phyloP scores from a whole-genome alignment of 441 rosid species.

The Erodium moschatum region DNA sequence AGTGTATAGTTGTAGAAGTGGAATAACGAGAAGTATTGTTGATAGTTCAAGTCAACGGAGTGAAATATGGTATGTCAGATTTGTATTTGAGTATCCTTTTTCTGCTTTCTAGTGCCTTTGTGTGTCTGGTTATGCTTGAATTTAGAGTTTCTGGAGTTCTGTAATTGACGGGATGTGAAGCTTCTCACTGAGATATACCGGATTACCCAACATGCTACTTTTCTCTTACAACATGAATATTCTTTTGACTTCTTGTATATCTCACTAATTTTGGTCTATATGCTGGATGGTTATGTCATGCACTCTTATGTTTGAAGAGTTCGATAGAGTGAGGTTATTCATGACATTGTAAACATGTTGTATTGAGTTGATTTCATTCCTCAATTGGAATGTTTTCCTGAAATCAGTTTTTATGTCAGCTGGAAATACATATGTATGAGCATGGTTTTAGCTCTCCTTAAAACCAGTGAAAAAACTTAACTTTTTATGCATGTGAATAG shows the following conservation, averaged over 20 bases:
- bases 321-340: conserved; percentile 2
- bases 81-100: conserved; percentile 7
- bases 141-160: not conserved
- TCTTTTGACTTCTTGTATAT: not conserved
- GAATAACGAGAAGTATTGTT: not conserved
- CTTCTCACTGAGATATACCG: not conserved
- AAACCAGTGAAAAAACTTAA: not conserved
- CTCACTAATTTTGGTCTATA: too few relatives aligned
- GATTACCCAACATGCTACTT: not conserved
- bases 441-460: not conserved
- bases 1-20: conserved; percentile 13
- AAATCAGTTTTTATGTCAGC: not conserved
- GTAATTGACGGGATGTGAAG: conserved; percentile 11
- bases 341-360: not conserved
- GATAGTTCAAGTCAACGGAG: conserved; percentile 15
- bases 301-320: not conserved
- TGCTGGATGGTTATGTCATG: not conserved
- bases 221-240: not conserved
- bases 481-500: not conserved
- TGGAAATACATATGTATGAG: not conserved
- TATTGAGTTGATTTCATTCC: not conserved
- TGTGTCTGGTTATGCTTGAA: not conserved
- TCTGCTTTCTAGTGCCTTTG: not conserved
- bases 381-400: not conserved
- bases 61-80: conserved; percentile 24